Evolutionary conservation across 768 basidiomycete species (phyloP).

Genomic region (Sutorius australiensis): DNA sequence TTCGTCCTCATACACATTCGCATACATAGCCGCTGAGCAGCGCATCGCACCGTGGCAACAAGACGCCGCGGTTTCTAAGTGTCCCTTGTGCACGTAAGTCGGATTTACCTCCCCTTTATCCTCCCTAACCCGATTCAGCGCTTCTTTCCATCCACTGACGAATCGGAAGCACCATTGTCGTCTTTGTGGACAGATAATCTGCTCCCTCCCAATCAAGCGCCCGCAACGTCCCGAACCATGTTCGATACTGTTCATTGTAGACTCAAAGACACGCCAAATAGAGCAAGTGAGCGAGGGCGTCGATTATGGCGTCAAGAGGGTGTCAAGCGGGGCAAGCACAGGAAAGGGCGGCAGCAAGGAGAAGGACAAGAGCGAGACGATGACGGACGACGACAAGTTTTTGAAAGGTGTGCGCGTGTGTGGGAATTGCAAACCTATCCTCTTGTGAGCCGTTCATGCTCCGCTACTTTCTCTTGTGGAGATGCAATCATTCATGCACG

Average conservation of each 20-base stretch:
- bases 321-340: slow-evolving; percentile 22
- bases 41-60: slow-evolving; percentile 94
- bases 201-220: slow-evolving; percentile 76
- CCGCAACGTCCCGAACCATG: slow-evolving; percentile 66
- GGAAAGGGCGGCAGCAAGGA: slow-evolving; percentile 26
- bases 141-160: slow-evolving; percentile 82
- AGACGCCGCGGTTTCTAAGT: slow-evolving; percentile 70
- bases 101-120: background rate
- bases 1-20: background rate
- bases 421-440: slow-evolving; percentile 71
- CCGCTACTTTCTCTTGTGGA: background rate
- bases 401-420: slow-evolving; percentile 88
- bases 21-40: slow-evolving; percentile 69
- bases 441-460: slow-evolving; percentile 59
- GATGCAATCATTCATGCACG: background rate
- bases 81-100: slow-evolving; percentile 80
- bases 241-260: slow-evolving; percentile 83
- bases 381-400: slow-evolving; percentile 74
- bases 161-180: slow-evolving; percentile 97
- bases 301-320: slow-evolving; percentile 72
- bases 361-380: slow-evolving; percentile 36
- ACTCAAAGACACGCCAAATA: slow-evolving; percentile 68
- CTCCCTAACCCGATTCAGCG: slow-evolving; percentile 33
- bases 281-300: slow-evolving; percentile 84
- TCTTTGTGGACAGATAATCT: slow-evolving; percentile 87